Conservation (phyloP, 1,284 basidiomycete species). For the Malassezia yamatoensis region DNA sequence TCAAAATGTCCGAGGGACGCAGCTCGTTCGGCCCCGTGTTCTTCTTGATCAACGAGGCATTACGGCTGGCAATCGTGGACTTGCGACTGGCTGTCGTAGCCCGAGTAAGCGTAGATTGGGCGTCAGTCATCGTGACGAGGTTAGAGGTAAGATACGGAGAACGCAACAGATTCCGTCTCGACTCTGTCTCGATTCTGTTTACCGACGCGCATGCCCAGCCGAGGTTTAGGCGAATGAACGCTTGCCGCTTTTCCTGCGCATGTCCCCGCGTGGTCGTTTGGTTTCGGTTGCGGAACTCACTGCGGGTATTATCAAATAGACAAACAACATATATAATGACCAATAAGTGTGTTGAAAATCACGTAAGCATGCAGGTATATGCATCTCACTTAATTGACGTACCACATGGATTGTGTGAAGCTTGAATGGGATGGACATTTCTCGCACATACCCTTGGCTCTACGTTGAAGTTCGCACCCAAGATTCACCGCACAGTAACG, state of each 20-base stretch:
- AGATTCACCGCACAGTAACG: no score
- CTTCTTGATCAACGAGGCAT: constrained; percentile 50
- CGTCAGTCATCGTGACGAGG: constrained; percentile 33
- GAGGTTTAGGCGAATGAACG: no score
- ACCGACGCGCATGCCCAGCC: not conserved
- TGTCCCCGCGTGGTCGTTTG: not conserved
- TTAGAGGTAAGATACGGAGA: constrained; percentile 8
- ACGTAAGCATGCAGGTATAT: no score
- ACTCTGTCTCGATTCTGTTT: not conserved
- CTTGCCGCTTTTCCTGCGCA: not conserved
- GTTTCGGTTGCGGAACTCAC: no score
- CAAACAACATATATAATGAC: no score
- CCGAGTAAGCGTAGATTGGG: constrained; percentile 41
- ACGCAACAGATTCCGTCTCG: not conserved
- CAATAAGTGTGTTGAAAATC: no score
- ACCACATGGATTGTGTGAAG: no score
- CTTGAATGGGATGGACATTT: no score
- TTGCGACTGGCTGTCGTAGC: constrained; percentile 44
- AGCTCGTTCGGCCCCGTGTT: constrained; percentile 61
- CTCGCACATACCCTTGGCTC: no score
- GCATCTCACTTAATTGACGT: no score
- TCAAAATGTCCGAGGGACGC: constrained; percentile 86
- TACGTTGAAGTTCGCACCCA: no score
- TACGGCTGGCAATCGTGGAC: constrained; percentile 48
- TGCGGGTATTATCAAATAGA: no score